Evolutionary conservation across 1,284 basidiomycete species (phyloP), one percentile per base, ranked within the genome.

Genomic region (Lentinula novae-zelandiae): DNA sequence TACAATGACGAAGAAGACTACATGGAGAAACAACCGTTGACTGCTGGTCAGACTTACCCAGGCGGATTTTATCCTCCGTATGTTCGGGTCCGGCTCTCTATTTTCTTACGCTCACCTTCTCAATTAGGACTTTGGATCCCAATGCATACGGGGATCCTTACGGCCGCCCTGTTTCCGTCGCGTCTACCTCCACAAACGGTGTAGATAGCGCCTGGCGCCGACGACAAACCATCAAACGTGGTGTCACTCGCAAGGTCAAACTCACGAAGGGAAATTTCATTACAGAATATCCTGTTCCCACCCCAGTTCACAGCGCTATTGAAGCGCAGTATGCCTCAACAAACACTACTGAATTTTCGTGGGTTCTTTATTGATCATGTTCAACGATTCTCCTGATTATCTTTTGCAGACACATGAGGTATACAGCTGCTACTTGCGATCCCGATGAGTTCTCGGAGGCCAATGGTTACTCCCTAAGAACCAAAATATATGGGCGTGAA

Each of bases 251-350:
- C 66, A 93, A 92, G 71, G 90, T 98, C 76, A 93, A 94, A 73
- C 87, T 98, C 65, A 96, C 93, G 1, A 82, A 92, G 58, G 94
- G 94, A 62, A 93, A 96, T 70, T 96, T 95, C 76, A 90, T 96
- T 71, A 82, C 87, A 48, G 94, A 96, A 70, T 94, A 95, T 71
- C 81, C 87, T n/a, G 95, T 96, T 0, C 95, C 95, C 0, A 89
- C 90, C 0, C 91, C 95, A 2, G 85, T 97, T 58, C 83, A 83
- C 68, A 93, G 89, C 66, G 93, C 94, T 17, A 87, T 95, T 51
- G 95, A 98, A 73, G 75, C 82, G 44, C 92, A 91, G 72, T 97
- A 89, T 79, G 78, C 84, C 49, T 75, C 75, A 61, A 82, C 83
- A 44, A 91, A 82, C 57, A 85, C 87, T 8, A 93, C 87, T 1